Percentiles rank a stretch among this genome's conserved stretches.
Evolutionary conservation across 2,329 filamentous ascomycete genomes (phyloP).

Genomic region (Catunica adiposa): DNA sequence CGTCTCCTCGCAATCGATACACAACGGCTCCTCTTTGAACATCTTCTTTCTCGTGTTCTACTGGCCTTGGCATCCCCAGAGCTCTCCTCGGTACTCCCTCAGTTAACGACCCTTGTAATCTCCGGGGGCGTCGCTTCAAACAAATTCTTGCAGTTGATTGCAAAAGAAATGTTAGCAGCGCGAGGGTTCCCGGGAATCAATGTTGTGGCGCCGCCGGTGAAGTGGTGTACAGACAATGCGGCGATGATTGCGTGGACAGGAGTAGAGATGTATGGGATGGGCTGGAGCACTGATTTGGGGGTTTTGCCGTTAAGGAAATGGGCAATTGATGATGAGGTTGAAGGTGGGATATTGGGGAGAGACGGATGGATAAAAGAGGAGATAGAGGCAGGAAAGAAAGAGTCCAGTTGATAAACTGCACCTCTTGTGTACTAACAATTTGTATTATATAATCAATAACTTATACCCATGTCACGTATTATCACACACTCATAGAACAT

Average conservation of each 20-base stretch:
- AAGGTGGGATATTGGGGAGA: constrained; percentile 51
- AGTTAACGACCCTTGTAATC: constrained; percentile 52
- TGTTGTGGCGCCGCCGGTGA: constrained; percentile 57
- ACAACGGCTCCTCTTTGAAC: constrained; percentile 75
- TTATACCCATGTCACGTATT: neutral
- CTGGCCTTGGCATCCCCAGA: constrained; percentile 35
- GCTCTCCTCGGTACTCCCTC: constrained; percentile 16
- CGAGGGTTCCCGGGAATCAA: constrained; percentile 45
- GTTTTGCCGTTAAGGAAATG: constrained; percentile 50
- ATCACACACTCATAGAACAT: too few relatives aligned
- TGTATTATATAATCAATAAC: neutral
- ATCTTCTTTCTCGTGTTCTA: constrained; percentile 59
- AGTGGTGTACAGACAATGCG: constrained; percentile 84
- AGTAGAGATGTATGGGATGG: constrained; percentile 76
- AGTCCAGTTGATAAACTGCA: too few relatives aligned
- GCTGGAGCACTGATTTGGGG: constrained; percentile 47
- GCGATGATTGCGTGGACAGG: constrained; percentile 95
- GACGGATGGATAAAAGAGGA: constrained; percentile 27
- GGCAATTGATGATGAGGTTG: constrained; percentile 47
- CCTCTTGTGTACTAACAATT: neutral
- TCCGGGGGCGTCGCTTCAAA: constrained; percentile 88
- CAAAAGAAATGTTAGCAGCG: constrained; percentile 40
- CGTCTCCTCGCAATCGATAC: constrained; percentile 51
- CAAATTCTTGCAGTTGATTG: constrained; percentile 54
- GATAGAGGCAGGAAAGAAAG: neutral